phyloP scores from a whole-genome alignment of 2,329 filamentous ascomycete genomes.

The Periconia sp. region DNA sequence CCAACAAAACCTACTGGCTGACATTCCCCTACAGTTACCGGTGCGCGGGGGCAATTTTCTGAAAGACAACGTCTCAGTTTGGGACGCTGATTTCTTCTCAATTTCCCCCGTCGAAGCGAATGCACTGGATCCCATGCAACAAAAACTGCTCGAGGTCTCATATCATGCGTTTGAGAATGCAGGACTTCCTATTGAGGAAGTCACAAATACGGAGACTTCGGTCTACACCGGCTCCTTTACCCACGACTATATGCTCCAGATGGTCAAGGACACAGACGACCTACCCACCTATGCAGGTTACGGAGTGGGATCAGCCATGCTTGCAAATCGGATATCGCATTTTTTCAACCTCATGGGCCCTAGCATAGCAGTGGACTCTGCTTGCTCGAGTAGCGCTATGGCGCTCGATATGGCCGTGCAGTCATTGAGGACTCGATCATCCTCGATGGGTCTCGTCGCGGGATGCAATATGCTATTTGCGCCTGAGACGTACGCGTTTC shows the following conservation, averaged over 20 bases:
- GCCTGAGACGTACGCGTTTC: background rate
- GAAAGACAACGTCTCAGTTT: slow-evolving; percentile 18
- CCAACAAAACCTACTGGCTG: background rate
- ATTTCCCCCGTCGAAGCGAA: slow-evolving; percentile 20
- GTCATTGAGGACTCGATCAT: slow-evolving; percentile 16
- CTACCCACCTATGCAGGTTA: background rate
- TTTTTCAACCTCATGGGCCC: slow-evolving; percentile 19
- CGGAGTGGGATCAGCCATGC: slow-evolving; percentile 5
- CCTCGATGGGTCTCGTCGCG: background rate
- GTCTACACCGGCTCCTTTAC: slow-evolving; percentile 5
- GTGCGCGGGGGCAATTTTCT: slow-evolving; percentile 16
- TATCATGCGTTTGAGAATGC: slow-evolving; percentile 28
- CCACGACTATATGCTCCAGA: slow-evolving; percentile 16
- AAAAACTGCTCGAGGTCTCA: slow-evolving; percentile 24
- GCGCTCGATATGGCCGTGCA: slow-evolving; percentile 14
- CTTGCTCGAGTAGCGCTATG: slow-evolving; percentile 14
- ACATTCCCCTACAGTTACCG: slow-evolving; percentile 17
- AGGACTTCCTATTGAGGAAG: slow-evolving; percentile 10
- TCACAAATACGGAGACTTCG: slow-evolving; percentile 3
- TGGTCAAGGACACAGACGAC: slow-evolving; percentile 19
- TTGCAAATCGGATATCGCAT: slow-evolving; percentile 10
- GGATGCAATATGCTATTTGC: background rate
- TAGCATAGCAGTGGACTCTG: slow-evolving; percentile 15
- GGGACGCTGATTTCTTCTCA: slow-evolving; percentile 27
- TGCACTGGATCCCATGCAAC: slow-evolving; percentile 30